Evolutionary conservation across 371 early-diverging fungal species (phyloP), one percentile per base, ranked within the genome.

Genomic region (Chytridium lagenaria): DNA sequence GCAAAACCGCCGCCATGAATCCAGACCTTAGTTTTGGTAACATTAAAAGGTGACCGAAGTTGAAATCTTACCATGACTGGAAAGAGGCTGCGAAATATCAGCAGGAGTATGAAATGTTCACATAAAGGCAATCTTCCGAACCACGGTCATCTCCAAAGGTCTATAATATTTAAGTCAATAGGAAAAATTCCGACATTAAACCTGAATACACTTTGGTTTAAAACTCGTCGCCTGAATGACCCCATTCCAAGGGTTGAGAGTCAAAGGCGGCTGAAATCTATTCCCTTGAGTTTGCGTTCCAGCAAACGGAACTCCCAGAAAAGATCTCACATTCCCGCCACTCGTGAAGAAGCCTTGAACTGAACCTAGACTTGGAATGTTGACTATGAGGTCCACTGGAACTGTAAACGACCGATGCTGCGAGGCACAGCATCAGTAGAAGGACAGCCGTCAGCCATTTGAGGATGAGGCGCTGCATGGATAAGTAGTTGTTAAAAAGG

Each of bases 121-220:
- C 38, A 38, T 64, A 72, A 40, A 79, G 68, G 71, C 80, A 79
- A 63, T 79, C 77, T 52, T 79, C 80, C 2, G 31, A 31, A 10
- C 68, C 68, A 15, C 31, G 33, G 15, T 44, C 68, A 22, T 33
- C 51, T 40, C 39, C 61, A 61, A 22, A 34, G 10, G 37, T 7
- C 61, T 61, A 33, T n/a, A 49, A 49, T 15, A 22, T 49, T 22
- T 22, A 22, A 49, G 49, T 49, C 22, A 49, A 49, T n/a, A n/a
- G n/a, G n/a, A n/a, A n/a, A n/a, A n/a, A n/a, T 19, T 44, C 44
- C 61, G 37, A 31, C 34, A 26, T 16, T 23, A 10, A 12, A 61
- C 61, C 61, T 68, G 68, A 22, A 50, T 10, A 51, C 68, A 68
- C 30, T 68, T 49, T 39, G 23, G 30, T 15, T 26, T 12, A 49